These are phyloP conservation scores for Kalanchoe fedtschenkoi DNA, from an alignment of 164 flowering plant genomes.

Conservation along the genomic window DNA sequence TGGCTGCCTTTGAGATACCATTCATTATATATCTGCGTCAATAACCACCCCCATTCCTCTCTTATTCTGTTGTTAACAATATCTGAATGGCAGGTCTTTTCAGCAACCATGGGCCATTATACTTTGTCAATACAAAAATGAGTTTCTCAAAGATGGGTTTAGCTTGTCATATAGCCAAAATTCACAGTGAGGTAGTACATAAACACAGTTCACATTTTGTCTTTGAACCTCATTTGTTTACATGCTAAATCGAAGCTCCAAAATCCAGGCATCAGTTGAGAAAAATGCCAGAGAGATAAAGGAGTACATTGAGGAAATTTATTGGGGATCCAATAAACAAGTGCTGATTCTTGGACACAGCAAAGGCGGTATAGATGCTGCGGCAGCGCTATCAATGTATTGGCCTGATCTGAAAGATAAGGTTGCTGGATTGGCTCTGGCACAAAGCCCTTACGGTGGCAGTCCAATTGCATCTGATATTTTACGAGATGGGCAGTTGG, in stretches of 20 bases:
- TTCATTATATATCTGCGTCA: not conserved
- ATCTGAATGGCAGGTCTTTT: constrained; percentile 57
- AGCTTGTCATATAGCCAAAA: constrained; percentile 92
- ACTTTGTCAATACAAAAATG: constrained; percentile 67
- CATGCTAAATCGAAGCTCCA: constrained; percentile 8
- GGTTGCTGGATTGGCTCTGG: constrained; percentile 85
- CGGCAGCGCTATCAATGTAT: constrained; percentile 85
- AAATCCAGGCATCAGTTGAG: constrained; percentile 78
- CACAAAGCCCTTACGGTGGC: constrained; percentile 96
- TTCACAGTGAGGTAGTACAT: constrained; percentile 97
- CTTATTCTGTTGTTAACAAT: not conserved
- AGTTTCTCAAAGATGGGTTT: constrained; percentile 87
- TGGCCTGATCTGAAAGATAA: constrained; percentile 90
- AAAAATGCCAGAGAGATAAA: constrained; percentile 85
- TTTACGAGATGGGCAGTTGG: constrained; percentile 86
- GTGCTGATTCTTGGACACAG: constrained; percentile 94
- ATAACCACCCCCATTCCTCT: not conserved
- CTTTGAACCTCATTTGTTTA: not conserved
- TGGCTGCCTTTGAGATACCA: not conserved
- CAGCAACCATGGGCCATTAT: constrained; percentile 97
- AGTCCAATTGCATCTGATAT: constrained; percentile 94
- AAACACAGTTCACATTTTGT: not conserved
- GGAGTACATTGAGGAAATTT: constrained; percentile 82
- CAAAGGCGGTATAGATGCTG: constrained; percentile 96
- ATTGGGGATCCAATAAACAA: constrained; percentile 84